Conservation (phyloP, 257 asterid species). For the Anisodus acutangulus region DNA sequence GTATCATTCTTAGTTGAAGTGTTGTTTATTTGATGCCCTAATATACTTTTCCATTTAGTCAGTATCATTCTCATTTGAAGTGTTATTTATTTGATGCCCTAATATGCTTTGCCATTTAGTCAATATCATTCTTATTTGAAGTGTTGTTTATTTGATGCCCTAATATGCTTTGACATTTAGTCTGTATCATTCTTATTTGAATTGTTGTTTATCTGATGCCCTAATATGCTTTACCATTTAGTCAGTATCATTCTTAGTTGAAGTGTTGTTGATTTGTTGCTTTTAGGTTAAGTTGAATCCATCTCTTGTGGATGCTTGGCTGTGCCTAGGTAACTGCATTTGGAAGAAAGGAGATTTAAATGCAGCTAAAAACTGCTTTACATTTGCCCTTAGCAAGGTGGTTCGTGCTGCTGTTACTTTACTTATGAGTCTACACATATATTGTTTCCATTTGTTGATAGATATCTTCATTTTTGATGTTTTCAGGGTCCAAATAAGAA, state of each 20-base stretch:
- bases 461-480: constrained; percentile 7
- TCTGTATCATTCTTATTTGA: too few relatives aligned
- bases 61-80: not conserved
- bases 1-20: not conserved
- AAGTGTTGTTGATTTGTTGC: constrained; percentile 4
- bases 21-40: not conserved
- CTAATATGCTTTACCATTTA: not conserved
- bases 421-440: not conserved
- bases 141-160: too few relatives aligned
- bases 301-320: constrained; percentile 88
- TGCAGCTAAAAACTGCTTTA: constrained; percentile 81
- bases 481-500: constrained; percentile 77
- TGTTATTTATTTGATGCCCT: too few relatives aligned
- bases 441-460: constrained; percentile 24
- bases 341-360: constrained; percentile 94
- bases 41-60: constrained; percentile 1
- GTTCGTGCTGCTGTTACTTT: constrained; percentile 33
- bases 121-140: too few relatives aligned
- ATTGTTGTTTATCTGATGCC: too few relatives aligned
- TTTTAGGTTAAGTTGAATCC: constrained; percentile 89
- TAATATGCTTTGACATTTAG: too few relatives aligned
- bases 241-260: not conserved
- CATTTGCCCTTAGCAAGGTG: constrained; percentile 89
- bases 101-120: too few relatives aligned
- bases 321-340: constrained; percentile 88